Base-by-base conservation (phyloP, 2,329 filamentous ascomycete species). In the Fusarium nematophilum region DNA sequence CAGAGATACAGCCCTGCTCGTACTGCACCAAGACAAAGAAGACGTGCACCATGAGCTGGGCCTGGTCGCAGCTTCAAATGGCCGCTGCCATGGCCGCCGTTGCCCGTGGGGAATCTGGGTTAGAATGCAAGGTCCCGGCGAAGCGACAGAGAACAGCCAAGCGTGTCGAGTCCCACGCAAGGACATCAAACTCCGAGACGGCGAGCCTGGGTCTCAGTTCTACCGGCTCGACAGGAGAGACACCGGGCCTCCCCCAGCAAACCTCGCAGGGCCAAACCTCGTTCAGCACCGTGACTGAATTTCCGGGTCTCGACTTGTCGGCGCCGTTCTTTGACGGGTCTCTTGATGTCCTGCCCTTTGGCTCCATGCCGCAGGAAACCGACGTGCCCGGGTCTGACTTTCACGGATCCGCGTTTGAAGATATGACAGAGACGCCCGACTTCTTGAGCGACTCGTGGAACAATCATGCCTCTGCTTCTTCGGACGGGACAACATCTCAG, bases 21-120 rank as follows among this genome's bases (percentile, higher is more conserved):
- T 73, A 73, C 15, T 73, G 71, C 21, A 39, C 50, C n/a, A 73
- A 65, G 53, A 73, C 71, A 3, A 68, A 65, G 13, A 73, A 73
- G 44, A 55, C 54, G 10, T 73, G 71, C 49, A 71, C 71, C 5
- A 57, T 71, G 43, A 62, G 64, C 10, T 72, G 70, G 70, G 65
- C 55, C 0, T 53, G 55, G 39, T 58, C 61, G 1, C 59, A 56
- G 29, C 42, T 62, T 9, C 58, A 59, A 5, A 42, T 52, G 30
- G 54, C 57, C 17, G 57, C 60, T 7, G 46, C 59, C 6, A 9
- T 49, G 29, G 58, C 61, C 23, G 51, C 57, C 5, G 40, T 56
- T 3, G 38, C 53, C 11, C 18, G 39, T n/a, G 39, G 38, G 11
- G 38, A 48, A 31, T 44, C 21, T 25, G 31, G 11, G 14, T 27